phyloP scores from a whole-genome alignment of 768 basidiomycete species.

The Trichaptum fuscoviolaceum region DNA sequence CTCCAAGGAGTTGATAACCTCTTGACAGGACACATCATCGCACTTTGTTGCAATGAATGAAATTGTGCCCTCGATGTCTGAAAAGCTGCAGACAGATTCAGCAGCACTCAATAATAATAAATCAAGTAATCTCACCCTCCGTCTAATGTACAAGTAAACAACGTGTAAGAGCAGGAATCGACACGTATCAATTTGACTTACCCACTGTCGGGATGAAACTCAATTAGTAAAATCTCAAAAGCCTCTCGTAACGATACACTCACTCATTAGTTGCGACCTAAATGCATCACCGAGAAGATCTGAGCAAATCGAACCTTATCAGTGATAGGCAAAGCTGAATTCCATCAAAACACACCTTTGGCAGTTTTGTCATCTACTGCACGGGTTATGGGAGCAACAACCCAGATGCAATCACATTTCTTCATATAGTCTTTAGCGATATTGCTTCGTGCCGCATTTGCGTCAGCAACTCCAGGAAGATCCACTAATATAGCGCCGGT shows the following conservation, averaged over 20 bases:
- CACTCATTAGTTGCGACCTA: slow-evolving; percentile 57
- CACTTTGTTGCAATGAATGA: slow-evolving; percentile 64
- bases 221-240: no score
- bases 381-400: slow-evolving; percentile 57
- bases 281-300: slow-evolving; percentile 64
- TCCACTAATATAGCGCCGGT: slow-evolving; percentile 63
- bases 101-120: slow-evolving; percentile 3
- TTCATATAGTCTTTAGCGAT: slow-evolving; percentile 68
- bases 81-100: slow-evolving; percentile 28
- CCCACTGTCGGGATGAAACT: slow-evolving; percentile 30
- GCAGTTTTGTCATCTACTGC: slow-evolving; percentile 65
- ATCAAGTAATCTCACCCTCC: slow-evolving; percentile 43
- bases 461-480: slow-evolving; percentile 58
- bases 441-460: slow-evolving; percentile 56
- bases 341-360: slow-evolving; percentile 31
- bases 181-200: slow-evolving; percentile 21
- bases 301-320: slow-evolving; percentile 12
- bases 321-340: background rate
- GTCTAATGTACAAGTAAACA: slow-evolving; percentile 28
- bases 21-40: slow-evolving; percentile 58
- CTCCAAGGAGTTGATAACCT: slow-evolving; percentile 45
- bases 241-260: slow-evolving; percentile 14
- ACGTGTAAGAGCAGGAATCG: slow-evolving; percentile 1
- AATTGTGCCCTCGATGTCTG: slow-evolving; percentile 47
- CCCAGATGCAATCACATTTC: slow-evolving; percentile 59